phyloP scores from a whole-genome alignment of 2,329 filamentous ascomycete genomes.

The Rhinocladiella mackenziei region DNA sequence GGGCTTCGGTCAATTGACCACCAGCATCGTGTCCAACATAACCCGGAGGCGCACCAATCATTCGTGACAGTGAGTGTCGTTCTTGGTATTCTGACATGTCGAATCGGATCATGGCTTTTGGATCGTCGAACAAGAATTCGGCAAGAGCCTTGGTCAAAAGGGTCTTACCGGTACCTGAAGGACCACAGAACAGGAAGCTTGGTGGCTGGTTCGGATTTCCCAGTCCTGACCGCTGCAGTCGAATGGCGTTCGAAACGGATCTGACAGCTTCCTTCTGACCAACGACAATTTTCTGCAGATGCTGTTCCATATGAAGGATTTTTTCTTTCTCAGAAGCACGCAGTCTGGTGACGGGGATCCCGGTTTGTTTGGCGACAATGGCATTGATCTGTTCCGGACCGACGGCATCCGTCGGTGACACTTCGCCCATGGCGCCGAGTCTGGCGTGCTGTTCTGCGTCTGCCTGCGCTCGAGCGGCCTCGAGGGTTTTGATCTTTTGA shows the following conservation, averaged over 20 bases:
- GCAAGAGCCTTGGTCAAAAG: slow-evolving; percentile 93
- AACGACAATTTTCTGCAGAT: slow-evolving; percentile 77
- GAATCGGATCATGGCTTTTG: slow-evolving; percentile 97
- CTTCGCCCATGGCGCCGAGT: slow-evolving; percentile 58
- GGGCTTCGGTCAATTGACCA: slow-evolving; percentile 89
- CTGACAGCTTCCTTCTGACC: slow-evolving; percentile 91
- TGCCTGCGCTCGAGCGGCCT: slow-evolving; percentile 71
- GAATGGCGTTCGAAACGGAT: slow-evolving; percentile 92
- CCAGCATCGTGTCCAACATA: slow-evolving; percentile 96
- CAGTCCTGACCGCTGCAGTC: slow-evolving; percentile 89
- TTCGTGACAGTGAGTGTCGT: slow-evolving; percentile 86
- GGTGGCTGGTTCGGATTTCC: slow-evolving; percentile 95
- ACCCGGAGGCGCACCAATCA: slow-evolving; percentile 96
- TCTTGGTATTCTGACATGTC: slow-evolving; percentile 99
- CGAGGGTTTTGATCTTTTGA: slow-evolving; percentile 71
- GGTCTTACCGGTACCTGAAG: slow-evolving; percentile 97
- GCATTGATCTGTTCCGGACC: slow-evolving; percentile 98
- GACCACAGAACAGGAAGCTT: slow-evolving; percentile 97
- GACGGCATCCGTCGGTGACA: slow-evolving; percentile 87
- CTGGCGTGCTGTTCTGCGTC: slow-evolving; percentile 62
- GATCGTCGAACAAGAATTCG: slow-evolving; percentile 95
- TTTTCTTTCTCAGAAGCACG: slow-evolving; percentile 98
- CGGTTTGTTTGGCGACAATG: slow-evolving; percentile 96
- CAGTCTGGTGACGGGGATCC: slow-evolving; percentile 89
- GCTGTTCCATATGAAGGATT: slow-evolving; percentile 92